phyloP scores from a whole-genome alignment of 805 yeast genomes.

The Zygosaccharomyces pseudorouxii region DNA sequence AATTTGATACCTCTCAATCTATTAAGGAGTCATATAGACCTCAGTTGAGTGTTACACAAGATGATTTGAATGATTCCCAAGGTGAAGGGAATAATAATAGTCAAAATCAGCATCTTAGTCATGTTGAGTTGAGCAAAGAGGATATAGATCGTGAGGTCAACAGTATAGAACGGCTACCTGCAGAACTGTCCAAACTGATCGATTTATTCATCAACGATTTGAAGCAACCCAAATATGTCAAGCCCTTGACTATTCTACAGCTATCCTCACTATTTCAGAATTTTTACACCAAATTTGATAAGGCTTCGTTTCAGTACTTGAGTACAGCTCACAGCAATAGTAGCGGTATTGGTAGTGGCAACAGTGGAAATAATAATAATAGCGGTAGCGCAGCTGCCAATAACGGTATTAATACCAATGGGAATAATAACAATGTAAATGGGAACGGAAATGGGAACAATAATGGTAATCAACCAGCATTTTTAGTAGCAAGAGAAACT shows the following conservation, averaged over 20 bases:
- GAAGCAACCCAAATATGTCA: constrained; percentile 34
- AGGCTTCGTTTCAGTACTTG: constrained; percentile 28
- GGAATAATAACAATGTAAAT: neutral
- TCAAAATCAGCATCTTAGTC: neutral
- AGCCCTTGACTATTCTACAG: constrained; percentile 29
- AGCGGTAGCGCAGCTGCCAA: neutral
- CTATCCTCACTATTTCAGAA: constrained; percentile 30
- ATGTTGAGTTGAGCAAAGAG: constrained; percentile 18
- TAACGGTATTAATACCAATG: neutral
- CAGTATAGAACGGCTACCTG: constrained; percentile 23
- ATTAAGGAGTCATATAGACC: constrained; percentile 27
- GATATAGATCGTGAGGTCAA: constrained; percentile 24
- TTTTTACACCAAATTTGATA: constrained; percentile 32
- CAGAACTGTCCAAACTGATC: constrained; percentile 25
- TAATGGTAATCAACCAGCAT: constrained; percentile 11
- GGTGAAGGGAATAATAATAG: constrained; percentile 6
- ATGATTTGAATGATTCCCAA: constrained; percentile 9
- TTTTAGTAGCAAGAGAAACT: constrained; percentile 28
- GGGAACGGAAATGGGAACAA: neutral
- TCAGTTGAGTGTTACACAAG: constrained; percentile 8
- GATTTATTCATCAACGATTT: constrained; percentile 31
- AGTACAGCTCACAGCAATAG: neutral
- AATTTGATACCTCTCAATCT: constrained; percentile 26
- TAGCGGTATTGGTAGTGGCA: neutral
- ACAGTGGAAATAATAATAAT: neutral